Evolutionary conservation across 805 yeast genomes (phyloP).

Genomic region (Ogataea paradorogensis): DNA sequence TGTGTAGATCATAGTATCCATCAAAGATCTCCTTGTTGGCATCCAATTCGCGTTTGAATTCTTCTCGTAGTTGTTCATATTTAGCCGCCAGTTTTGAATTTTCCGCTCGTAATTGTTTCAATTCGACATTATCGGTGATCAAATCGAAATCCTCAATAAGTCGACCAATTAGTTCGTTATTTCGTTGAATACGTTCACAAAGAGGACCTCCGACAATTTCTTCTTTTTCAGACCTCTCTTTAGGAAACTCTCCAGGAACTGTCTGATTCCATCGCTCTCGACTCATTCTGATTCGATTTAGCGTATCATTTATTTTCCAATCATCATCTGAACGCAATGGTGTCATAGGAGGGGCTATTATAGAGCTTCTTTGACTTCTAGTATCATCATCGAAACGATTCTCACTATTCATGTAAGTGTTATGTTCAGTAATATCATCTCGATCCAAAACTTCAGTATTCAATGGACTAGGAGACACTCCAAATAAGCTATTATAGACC

Average conservation of each 20-base stretch:
- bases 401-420: constrained; percentile 12
- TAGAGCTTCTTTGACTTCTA: constrained; percentile 21
- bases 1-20: constrained; percentile 25
- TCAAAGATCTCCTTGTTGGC: constrained; percentile 25
- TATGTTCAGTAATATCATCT: constrained; percentile 13
- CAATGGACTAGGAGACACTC: constrained; percentile 17
- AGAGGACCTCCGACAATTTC: neutral
- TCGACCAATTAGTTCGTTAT: constrained; percentile 13
- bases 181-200: constrained; percentile 9
- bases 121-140: constrained; percentile 14
- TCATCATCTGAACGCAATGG: constrained; percentile 16
- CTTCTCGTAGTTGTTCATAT: constrained; percentile 24
- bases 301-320: constrained; percentile 22
- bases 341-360: constrained; percentile 22
- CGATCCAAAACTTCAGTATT: constrained; percentile 12
- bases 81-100: constrained; percentile 18
- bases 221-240: neutral
- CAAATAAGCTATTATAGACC: constrained; percentile 21
- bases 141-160: constrained; percentile 15
- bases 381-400: neutral
- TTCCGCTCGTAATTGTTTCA: constrained; percentile 12
- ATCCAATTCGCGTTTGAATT: constrained; percentile 21
- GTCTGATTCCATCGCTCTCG: constrained; percentile 13
- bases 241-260: constrained; percentile 21
- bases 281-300: constrained; percentile 20